Conservation (phyloP, 2,329 filamentous ascomycete species). For the Cladosporium sp. region DNA sequence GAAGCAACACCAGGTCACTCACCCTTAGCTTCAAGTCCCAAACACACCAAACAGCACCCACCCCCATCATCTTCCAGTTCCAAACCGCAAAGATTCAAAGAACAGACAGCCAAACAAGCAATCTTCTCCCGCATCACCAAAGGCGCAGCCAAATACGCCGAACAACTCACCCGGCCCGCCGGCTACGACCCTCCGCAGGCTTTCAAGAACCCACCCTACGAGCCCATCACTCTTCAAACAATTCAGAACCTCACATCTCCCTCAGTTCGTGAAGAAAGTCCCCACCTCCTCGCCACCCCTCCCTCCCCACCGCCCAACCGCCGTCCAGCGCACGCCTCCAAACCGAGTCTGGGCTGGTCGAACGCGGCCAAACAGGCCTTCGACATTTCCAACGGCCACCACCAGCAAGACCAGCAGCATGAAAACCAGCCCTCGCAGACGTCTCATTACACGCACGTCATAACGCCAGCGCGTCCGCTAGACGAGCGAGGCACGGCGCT, state of each 20-base stretch:
- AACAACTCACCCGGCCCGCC: conserved; percentile 16
- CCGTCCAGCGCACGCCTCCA: conserved; percentile 5
- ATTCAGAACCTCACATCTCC: conserved; percentile 16
- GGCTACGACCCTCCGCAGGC: not conserved
- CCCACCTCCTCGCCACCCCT: not conserved
- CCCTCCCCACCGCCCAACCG: not conserved
- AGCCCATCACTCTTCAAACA: conserved; percentile 5
- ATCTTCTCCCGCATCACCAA: conserved; percentile 20
- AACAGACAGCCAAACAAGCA: conserved; percentile 15
- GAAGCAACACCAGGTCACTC: conserved; percentile 16
- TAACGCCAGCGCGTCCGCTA: conserved; percentile 19
- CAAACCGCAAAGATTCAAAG: not conserved
- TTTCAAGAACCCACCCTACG: conserved; percentile 7
- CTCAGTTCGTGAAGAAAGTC: not conserved
- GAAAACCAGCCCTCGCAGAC: not conserved
- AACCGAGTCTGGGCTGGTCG: conserved; percentile 24
- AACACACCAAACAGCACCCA: not conserved
- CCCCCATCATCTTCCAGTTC: not conserved
- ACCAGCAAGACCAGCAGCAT: not conserved
- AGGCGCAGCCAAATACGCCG: conserved; percentile 19
- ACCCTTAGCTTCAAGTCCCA: not conserved
- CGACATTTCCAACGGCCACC: conserved; percentile 8
- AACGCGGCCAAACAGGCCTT: conserved; percentile 20
- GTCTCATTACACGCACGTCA: conserved; percentile 14
- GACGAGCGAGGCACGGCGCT: conserved; percentile 16